Evolutionary conservation across 805 yeast species (phyloP), one percentile per base, ranked within the genome.

Genomic region (Metschnikowia amazonensis): DNA sequence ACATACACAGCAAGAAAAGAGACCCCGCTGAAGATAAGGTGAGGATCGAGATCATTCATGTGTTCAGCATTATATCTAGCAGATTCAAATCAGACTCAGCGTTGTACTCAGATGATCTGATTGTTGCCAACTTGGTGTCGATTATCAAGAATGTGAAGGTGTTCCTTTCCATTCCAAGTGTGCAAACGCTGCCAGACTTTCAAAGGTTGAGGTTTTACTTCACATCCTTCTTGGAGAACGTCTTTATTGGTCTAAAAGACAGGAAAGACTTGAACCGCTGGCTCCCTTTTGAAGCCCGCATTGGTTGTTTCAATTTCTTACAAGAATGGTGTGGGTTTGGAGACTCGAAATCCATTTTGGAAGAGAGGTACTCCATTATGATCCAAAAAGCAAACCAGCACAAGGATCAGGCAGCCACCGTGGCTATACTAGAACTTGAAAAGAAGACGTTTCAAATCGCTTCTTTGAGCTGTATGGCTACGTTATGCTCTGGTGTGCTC

Each of bases 311-410:
- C 67, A 79, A 82, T 37, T 84, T 79, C 57, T 69, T 94, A 46
- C 90, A 86, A 53, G 95, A 88, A 60, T 94, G 99, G 99, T 89
- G 97, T 62, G 96, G 95, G 0, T 81, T 80, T 63, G 97, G 98
- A 2, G 82, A 79, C 43, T 71, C 81, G 20, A 74, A 79, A 7
- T 59, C 71, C 1, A 58, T 82, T 2, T 78, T 89, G 2, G 81
- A 80, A 25, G 85, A 84, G 34, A 71, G 97, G 36, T 89, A 89
- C 52, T 60, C 67, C 4, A 54, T 65, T 1, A 83, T 83, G 80
- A 72, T 80, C 14, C 69, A 69, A 34, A 69, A 65, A 10, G 66
- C 69, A 43, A 72, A 65, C 53, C 57, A 58, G 7, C 59, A 60
- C 55, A 72, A 59, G 48, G 78, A 66, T 37, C 64, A 64, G 7